Base-by-base conservation (phyloP, 176 grass and related monocot species). In the Zea mays region DNA sequence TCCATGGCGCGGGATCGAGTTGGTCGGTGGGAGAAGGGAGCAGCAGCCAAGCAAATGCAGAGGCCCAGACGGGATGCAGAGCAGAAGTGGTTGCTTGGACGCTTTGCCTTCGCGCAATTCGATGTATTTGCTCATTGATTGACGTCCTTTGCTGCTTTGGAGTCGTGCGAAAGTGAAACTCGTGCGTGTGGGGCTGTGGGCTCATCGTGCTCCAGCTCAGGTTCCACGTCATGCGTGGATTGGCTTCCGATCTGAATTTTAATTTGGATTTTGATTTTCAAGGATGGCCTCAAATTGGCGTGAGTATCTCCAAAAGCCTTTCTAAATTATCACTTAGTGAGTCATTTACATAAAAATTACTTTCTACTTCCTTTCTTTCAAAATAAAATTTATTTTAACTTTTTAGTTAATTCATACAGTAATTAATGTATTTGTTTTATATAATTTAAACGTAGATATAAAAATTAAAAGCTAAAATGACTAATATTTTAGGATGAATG, bases 1-100 rank as follows among this genome's bases (percentile, higher is more conserved):
- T 93, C 87, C 90, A 93, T 93, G 44, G 66, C 21, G 52, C 60
- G 7, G 19, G 62, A 58, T 69, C 45, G 59, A 60, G 5, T 15
- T 57, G 45, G 48, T 11, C 73, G 56, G 82, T 7, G 63, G 62
- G 49, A 8, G 20, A 35, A 19, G 54, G 14, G 21, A 58, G 55
- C n/a, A 20, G 19, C n/a, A 21, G 8, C 8, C 55, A 19, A 21
- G 55, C 51, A n/a, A 16, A 52, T 14, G 14, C 48, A 50, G 48
- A 15, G 2, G 46, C 3, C 38, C 2, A 12, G 19, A 4, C 19
- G 35, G 1, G 3, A 40, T 37, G 44, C 10, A 20, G 60, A 20
- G 14, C 8, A 66, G 40, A 48, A 73, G 78, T 58, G n/a, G 69
- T 77, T 69, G 85, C 75, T 82, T 86, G 60, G 70, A 82, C 82